These are phyloP conservation scores for Flaveria ramosissima DNA, from an alignment of 129 eudicot species.

Conservation along the genomic window DNA sequence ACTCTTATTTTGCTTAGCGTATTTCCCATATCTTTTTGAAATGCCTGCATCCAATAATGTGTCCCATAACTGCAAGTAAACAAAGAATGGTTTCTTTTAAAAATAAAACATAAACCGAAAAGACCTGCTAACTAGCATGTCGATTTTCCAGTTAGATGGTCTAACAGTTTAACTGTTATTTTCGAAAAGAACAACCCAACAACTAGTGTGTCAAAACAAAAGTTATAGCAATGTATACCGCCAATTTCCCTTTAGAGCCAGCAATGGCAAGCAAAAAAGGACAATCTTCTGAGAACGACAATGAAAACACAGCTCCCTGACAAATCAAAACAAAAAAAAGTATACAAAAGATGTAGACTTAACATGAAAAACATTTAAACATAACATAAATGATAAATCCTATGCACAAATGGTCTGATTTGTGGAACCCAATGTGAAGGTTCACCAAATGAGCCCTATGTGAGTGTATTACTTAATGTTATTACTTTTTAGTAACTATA, in stretches of 20 bases:
- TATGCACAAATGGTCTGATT: neutral
- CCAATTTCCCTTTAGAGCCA: constrained; percentile 79
- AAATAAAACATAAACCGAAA: neutral
- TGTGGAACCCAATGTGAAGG: neutral
- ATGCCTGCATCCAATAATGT: constrained; percentile 56
- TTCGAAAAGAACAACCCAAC: neutral
- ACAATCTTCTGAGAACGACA: constrained; percentile 70
- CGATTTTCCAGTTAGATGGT: neutral
- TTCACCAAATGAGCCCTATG: neutral
- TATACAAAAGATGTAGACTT: neutral
- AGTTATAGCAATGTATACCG: constrained; percentile 31
- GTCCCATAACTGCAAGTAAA: constrained; percentile 69
- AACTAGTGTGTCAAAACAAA: neutral
- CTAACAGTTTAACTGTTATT: neutral
- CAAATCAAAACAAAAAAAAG: constrained; percentile 19
- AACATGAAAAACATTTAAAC: neutral
- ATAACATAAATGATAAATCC: neutral
- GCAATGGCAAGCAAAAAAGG: constrained; percentile 78
- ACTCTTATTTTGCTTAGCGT: constrained; percentile 36
- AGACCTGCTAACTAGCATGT: neutral
- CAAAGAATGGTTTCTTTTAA: too few relatives aligned
- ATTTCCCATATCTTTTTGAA: constrained; percentile 54
- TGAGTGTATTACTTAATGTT: neutral
- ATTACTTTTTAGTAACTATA: neutral
- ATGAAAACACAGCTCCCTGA: constrained; percentile 87